A percentile compares a stretch with the other conserved stretches of the same genome.
phyloP scores from a whole-genome alignment of 805 yeast genomes.

The Isabelozyma gotoi region DNA sequence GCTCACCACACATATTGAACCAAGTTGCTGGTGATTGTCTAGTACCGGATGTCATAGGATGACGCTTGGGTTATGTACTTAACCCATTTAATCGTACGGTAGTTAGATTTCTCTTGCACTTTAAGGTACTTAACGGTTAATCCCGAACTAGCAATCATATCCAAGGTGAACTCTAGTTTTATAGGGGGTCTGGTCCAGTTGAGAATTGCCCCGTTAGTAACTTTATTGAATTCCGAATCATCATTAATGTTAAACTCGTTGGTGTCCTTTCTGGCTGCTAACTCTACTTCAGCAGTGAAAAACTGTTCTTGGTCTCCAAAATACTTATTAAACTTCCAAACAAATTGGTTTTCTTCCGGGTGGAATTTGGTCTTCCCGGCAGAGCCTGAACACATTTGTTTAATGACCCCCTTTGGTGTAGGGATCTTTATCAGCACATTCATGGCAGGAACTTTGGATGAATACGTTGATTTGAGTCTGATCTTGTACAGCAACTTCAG shows the following conservation, averaged over 20 bases:
- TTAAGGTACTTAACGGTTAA: conserved; percentile 69
- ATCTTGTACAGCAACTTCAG: conserved; percentile 54
- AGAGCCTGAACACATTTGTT: conserved; percentile 32
- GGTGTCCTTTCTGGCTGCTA: conserved; percentile 21
- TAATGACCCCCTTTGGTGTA: conserved; percentile 49
- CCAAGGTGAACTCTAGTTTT: conserved; percentile 61
- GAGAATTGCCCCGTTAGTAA: too few species aligned
- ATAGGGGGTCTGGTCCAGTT: conserved; percentile 77
- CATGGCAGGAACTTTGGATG: conserved; percentile 57
- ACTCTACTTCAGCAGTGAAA: conserved; percentile 51
- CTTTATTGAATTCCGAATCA: conserved; percentile 5
- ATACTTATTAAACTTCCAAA: conserved; percentile 72
- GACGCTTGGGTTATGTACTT: conserved; percentile 76
- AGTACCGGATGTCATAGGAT: conserved; percentile 75
- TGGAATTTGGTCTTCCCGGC: conserved; percentile 69
- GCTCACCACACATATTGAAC: too few species aligned
- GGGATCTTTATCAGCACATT: conserved; percentile 67
- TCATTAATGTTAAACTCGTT: conserved; percentile 5
- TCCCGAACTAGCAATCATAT: conserved; percentile 79
- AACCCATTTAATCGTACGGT: conserved; percentile 84
- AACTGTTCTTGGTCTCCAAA: conserved; percentile 65
- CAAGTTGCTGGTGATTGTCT: too few species aligned
- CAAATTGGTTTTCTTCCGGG: conserved; percentile 61
- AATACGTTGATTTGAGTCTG: conserved; percentile 61
- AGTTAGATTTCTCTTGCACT: conserved; percentile 58